Evolutionary conservation across 1,284 basidiomycete genomes (phyloP).

Genomic region (Porogramme epimiltina): DNA sequence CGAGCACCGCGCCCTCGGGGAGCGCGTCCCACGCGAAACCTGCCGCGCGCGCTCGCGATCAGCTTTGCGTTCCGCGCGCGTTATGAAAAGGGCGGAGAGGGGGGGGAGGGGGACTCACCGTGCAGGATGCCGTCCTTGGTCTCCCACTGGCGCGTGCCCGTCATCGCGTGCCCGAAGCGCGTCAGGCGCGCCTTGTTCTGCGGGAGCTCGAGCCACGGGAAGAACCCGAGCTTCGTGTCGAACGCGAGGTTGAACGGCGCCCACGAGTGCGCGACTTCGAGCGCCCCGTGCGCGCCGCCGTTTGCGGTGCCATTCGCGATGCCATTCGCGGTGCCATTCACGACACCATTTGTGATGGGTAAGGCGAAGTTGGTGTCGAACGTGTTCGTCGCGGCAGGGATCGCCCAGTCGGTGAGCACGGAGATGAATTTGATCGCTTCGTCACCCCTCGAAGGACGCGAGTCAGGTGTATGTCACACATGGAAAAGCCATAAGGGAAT

Average conservation of each 20-base stretch:
- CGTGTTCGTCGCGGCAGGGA: conserved; percentile 7
- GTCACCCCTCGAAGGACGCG: conserved; percentile 12
- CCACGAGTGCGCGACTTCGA: conserved; percentile 30
- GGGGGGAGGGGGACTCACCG: conserved; percentile 14
- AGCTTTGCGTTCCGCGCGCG: no score
- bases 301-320: neutral
- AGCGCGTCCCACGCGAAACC: conserved; percentile 67
- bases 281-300: neutral
- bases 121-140: conserved; percentile 24
- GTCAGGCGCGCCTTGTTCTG: conserved; percentile 23
- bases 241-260: conserved; percentile 30
- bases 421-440: conserved; percentile 16
- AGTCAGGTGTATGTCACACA: conserved; percentile 26
- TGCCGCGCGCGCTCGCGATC: conserved; percentile 28
- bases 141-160: conserved; percentile 26
- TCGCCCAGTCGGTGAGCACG: conserved; percentile 17
- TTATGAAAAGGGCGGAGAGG: no score
- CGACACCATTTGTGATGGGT: neutral
- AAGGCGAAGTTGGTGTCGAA: conserved; percentile 4
- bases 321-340: neutral
- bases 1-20: conserved; percentile 47
- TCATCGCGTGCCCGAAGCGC: conserved; percentile 30
- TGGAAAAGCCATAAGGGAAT: neutral
- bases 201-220: conserved; percentile 28
- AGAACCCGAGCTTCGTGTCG: conserved; percentile 24